These are phyloP conservation scores for Aspergillus indologenus DNA, from an alignment of 495 filamentous ascomycete species.

Conservation along the genomic window DNA sequence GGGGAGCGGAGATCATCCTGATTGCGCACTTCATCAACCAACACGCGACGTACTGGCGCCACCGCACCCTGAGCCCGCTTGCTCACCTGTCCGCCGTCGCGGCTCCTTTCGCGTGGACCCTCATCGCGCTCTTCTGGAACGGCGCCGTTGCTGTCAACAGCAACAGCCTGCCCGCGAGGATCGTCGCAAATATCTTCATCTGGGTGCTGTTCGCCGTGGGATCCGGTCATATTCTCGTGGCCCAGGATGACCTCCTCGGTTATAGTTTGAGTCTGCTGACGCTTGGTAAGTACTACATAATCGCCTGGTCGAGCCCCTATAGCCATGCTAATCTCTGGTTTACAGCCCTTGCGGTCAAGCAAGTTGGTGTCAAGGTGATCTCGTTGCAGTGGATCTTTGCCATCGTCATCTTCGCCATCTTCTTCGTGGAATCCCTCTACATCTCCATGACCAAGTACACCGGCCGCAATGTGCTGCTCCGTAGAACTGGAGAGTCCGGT, in stretches of 20 bases:
- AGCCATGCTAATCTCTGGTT: constrained; percentile 11
- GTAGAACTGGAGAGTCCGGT: constrained; percentile 34
- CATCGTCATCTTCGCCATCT: constrained; percentile 72
- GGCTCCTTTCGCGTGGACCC: constrained; percentile 78
- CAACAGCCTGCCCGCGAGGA: constrained; percentile 59
- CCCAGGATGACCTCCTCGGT: constrained; percentile 81
- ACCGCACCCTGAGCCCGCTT: constrained; percentile 60
- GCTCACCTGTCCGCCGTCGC: constrained; percentile 73
- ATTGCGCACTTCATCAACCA: constrained; percentile 81
- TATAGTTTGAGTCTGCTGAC: constrained; percentile 70
- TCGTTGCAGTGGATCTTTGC: constrained; percentile 91
- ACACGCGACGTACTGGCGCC: constrained; percentile 71
- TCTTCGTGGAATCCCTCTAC: constrained; percentile 61
- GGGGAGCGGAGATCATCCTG: constrained; percentile 67
- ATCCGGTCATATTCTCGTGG: constrained; percentile 62
- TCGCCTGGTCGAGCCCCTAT: neutral
- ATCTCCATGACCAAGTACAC: constrained; percentile 63
- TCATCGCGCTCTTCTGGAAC: constrained; percentile 82
- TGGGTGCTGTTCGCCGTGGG: constrained; percentile 79
- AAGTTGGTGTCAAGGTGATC: constrained; percentile 66
- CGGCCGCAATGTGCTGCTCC: constrained; percentile 49
- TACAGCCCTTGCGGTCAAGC: constrained; percentile 67
- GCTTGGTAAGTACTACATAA: constrained; percentile 43
- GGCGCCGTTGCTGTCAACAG: constrained; percentile 70
- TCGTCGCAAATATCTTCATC: constrained; percentile 81